Base-by-base conservation (phyloP, 2,329 filamentous ascomycete species). In the Diaporthe citrichinensis region DNA sequence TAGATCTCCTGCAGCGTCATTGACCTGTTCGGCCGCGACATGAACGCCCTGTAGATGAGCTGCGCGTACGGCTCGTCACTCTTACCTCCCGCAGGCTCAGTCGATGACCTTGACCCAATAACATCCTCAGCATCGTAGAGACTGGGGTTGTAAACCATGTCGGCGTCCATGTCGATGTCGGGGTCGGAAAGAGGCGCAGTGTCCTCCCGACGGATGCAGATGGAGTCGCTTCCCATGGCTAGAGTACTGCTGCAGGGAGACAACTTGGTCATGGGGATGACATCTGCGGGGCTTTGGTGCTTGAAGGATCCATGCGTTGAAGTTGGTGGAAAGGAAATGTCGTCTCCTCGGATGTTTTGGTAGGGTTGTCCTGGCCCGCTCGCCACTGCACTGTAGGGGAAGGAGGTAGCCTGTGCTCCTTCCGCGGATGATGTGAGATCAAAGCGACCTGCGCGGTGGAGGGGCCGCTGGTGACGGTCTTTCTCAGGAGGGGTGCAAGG, bases 1-100 rank as follows among this genome's bases (percentile, higher is more conserved):
- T 98, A 98, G 74, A 98, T 94, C 72, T 97, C 93, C 79, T 95
- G 92, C 17, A 98, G 88, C 2, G 93, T 91, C 91, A 98, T 94
- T 31, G 91, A 92, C 77, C 93, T 89, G 7, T 88, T 86, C 0
- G 92, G 90, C 0, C 89, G 90, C 78, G 91, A 91, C 85, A 92
- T 90, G 28, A 98, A 90, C 1, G 95, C 95, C 71, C 89, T 87
- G 81, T 93, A 94, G 77, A 98, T 95, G 23, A 98, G 89, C 80
- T 94, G 89, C 0, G 96, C 95, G 81, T 98, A 98, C 0, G 95
- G 94, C 76, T 90, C 90, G 31, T 91, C 90, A 7, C 80, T 79
- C 68, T 84, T 78, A 28, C 72, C 67, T 34, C 36, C 71, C 15
- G 81, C 14, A 4, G 55, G 68, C 53, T 76, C 72, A 12, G 51